Percentiles rank a stretch among this genome's conserved stretches.
Evolutionary conservation across 2,329 filamentous ascomycete species (phyloP).

Genomic region (Rasamsonia emersonii): DNA sequence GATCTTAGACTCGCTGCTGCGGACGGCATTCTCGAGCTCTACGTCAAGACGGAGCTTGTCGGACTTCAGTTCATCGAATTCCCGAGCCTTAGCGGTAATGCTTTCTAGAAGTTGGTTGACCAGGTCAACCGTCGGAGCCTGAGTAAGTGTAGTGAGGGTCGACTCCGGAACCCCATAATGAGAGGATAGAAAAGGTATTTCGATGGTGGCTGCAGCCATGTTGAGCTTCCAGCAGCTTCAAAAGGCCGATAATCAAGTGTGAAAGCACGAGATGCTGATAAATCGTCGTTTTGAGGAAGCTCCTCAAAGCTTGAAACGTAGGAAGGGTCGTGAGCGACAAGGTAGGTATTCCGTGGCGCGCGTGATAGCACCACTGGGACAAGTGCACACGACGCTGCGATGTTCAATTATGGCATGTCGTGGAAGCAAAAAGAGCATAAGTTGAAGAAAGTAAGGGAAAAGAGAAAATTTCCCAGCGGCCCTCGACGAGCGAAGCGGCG

Average conservation of each 20-base stretch:
- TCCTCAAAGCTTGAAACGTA: slow-evolving; percentile 13
- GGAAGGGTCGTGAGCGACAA: too few species aligned
- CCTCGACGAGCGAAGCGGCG: neutral
- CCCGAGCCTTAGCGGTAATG: slow-evolving; percentile 68
- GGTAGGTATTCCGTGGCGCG: too few species aligned
- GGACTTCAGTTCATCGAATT: slow-evolving; percentile 71
- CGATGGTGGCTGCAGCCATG: slow-evolving; percentile 50
- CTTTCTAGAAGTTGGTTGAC: slow-evolving; percentile 66
- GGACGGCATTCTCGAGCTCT: slow-evolving; percentile 83
- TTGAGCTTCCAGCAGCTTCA: slow-evolving; percentile 9
- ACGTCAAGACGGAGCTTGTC: slow-evolving; percentile 87
- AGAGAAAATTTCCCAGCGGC: neutral
- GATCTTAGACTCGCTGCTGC: slow-evolving; percentile 71
- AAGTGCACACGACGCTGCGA: slow-evolving; percentile 13
- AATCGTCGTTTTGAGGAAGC: slow-evolving; percentile 12
- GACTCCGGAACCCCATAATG: slow-evolving; percentile 50
- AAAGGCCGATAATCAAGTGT: slow-evolving; percentile 6
- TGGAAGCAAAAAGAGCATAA: neutral
- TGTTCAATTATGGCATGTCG: slow-evolving; percentile 13
- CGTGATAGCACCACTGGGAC: slow-evolving; percentile 10
- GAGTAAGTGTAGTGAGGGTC: slow-evolving; percentile 47
- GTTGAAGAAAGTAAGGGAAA: neutral
- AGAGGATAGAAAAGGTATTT: slow-evolving; percentile 51
- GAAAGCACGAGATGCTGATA: neutral
- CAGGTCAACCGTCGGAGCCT: slow-evolving; percentile 63